These are phyloP conservation scores for Lipomyces yarrowii DNA, from an alignment of 1,139 yeast genomes.

Conservation along the genomic window DNA sequence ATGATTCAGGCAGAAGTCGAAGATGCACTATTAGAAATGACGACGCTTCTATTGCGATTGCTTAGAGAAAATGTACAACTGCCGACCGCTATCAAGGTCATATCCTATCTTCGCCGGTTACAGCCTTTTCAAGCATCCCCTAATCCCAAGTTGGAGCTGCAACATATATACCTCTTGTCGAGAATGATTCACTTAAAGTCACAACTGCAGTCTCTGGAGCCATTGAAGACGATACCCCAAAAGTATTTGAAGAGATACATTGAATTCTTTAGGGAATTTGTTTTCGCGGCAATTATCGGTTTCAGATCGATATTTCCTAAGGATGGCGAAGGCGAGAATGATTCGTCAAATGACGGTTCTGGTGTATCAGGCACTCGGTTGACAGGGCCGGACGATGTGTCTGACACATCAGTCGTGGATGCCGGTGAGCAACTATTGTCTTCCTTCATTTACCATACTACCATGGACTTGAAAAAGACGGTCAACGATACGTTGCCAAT, in stretches of 20 bases:
- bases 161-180: conserved; percentile 43
- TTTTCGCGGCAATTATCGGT: conserved; percentile 70
- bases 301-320: conserved; percentile 62
- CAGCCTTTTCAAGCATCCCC: conserved; percentile 37
- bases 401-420: conserved; percentile 26
- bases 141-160: conserved; percentile 36
- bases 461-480: conserved; percentile 43
- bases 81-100: conserved; percentile 72
- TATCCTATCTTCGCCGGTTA: conserved; percentile 68
- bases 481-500: conserved; percentile 46
- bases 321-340: conserved; percentile 27
- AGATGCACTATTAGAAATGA: conserved; percentile 47
- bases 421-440: conserved; percentile 44
- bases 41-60: conserved; percentile 60
- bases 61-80: conserved; percentile 77
- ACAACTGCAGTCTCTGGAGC: conserved; percentile 58
- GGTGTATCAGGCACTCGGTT: neutral
- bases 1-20: conserved; percentile 49
- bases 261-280: conserved; percentile 81
- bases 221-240: conserved; percentile 55
- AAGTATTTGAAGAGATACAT: conserved; percentile 75
- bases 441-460: conserved; percentile 49
- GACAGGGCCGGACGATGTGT: neutral
- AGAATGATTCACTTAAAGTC: conserved; percentile 42
- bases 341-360: conserved; percentile 11